Base-by-base conservation (phyloP, 2,329 filamentous ascomycete species). In the Blastomyces percursus region DNA sequence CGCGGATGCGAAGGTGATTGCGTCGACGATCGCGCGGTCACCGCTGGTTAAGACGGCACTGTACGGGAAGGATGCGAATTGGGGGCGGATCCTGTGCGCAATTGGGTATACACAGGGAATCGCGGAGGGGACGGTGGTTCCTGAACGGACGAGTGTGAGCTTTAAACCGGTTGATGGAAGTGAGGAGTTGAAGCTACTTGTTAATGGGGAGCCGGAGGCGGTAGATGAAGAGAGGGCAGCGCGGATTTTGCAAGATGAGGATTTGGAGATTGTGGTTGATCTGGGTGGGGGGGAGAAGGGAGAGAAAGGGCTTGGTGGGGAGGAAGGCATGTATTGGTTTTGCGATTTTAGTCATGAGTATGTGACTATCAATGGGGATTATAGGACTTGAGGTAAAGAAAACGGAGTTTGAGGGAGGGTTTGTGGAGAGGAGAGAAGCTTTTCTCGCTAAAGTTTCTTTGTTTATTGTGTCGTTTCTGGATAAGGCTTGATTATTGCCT, bases 61-160 rank as follows among this genome's bases (percentile, higher is more conserved):
- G 50, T 99, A 99, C 76, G 94, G 94, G 67, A 91, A 91, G 74
- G 94, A 99, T 73, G 94, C 94, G 21, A 99, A 99, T 80, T 99
- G 94, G 94, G 94, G 94, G 42, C 91, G 94, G 61, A 96, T 99
- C 66, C 82, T 97, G 35, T 97, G 94, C 74, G 93, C 94, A 0
- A 91, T 92, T 4, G 94, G 94, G 2, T 97, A 97, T 73, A 80
- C 83, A 0, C 81, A 82, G 64, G 75, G 75, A 68, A 74, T 82
- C 69, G 76, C 61, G 42, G 67, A 71, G 1, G 75, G 74, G 0
- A 75, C 75, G 11, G 77, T 87, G 24, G 74, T 81, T 1, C 83
- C 84, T 1, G 74, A 79, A 59, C 77, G 78, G 56, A 86, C 84
- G 8, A 84, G 79, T 66, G 84, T 87, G 7, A 82, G 79, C 67